phyloP scores from a whole-genome alignment of 768 basidiomycete genomes.

The Russula olivacea region DNA sequence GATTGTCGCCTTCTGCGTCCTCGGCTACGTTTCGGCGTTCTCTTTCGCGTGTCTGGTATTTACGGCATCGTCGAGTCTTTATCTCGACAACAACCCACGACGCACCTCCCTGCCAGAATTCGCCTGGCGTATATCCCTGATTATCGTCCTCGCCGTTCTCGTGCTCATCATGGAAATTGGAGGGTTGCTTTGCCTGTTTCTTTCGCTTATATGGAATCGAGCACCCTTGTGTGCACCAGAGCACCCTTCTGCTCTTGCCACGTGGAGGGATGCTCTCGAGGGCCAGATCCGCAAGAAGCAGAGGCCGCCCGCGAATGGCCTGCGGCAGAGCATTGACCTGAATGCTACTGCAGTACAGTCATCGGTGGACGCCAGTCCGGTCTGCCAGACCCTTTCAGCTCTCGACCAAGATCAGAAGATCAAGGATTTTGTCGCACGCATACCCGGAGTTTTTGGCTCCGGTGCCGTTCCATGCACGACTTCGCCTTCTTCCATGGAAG shows the following conservation, averaged over 20 bases:
- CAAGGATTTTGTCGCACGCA: background rate
- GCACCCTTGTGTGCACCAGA: background rate
- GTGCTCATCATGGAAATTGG: background rate
- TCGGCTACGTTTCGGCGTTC: conserved; percentile 2
- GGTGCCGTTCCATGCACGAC: background rate
- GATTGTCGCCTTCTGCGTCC: conserved; percentile 8
- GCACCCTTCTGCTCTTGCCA: background rate
- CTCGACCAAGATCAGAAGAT: background rate
- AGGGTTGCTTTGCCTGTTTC: background rate
- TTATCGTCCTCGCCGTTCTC: background rate
- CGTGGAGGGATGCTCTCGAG: background rate
- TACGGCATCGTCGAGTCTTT: background rate
- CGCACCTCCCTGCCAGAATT: background rate
- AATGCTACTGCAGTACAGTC: background rate
- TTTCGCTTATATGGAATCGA: background rate
- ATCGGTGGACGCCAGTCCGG: background rate
- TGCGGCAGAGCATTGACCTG: background rate
- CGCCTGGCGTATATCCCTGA: background rate
- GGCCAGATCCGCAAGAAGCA: background rate
- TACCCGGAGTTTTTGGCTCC: background rate
- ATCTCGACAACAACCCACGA: background rate
- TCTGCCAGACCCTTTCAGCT: background rate
- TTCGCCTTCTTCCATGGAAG: background rate
- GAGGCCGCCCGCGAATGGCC: background rate
- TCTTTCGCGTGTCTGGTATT: background rate